phyloP scores from a whole-genome alignment of 2,329 filamentous ascomycete genomes.

The Allantophomopsis cytisporea region DNA sequence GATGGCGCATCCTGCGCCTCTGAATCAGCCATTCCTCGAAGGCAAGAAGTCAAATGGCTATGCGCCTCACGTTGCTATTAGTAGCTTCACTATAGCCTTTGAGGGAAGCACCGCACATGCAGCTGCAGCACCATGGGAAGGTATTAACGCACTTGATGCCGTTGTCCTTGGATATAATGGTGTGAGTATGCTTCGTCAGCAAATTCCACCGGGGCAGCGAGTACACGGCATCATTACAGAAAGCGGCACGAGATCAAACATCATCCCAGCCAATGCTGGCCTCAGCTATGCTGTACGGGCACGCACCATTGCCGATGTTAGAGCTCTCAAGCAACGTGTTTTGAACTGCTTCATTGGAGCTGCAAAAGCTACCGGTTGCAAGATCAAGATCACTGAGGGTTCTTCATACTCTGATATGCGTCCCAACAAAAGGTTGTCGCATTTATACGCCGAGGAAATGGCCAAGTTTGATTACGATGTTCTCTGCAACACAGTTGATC shows the following conservation, averaged over 20 bases:
- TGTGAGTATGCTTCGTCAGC: slow-evolving; percentile 38
- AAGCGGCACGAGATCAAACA: slow-evolving; percentile 37
- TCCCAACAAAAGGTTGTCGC: slow-evolving; percentile 1
- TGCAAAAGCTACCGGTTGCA: slow-evolving; percentile 3
- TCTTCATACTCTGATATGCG: background rate
- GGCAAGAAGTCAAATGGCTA: too few relatives aligned
- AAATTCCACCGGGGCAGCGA: slow-evolving; percentile 34
- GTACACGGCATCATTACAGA: slow-evolving; percentile 34
- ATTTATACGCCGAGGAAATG: slow-evolving; percentile 1
- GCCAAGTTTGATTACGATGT: background rate
- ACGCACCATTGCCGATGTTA: background rate
- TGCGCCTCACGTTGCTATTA: background rate
- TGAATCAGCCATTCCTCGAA: too few relatives aligned
- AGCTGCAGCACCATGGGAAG: slow-evolving; percentile 41
- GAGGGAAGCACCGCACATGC: slow-evolving; percentile 41
- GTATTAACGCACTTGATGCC: slow-evolving; percentile 45
- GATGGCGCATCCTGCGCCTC: slow-evolving; percentile 21
- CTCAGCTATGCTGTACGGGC: background rate
- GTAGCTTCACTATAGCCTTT: slow-evolving; percentile 32
- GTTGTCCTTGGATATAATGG: slow-evolving; percentile 32
- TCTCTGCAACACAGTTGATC: background rate
- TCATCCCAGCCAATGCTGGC: slow-evolving; percentile 23
- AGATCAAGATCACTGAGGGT: background rate
- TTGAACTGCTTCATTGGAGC: slow-evolving; percentile 4
- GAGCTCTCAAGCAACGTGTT: slow-evolving; percentile 1